A percentile compares a stretch with the other conserved stretches of the same genome.
Conservation (phyloP, 148 eudicot species). For the Camellia lanceoleosa region DNA sequence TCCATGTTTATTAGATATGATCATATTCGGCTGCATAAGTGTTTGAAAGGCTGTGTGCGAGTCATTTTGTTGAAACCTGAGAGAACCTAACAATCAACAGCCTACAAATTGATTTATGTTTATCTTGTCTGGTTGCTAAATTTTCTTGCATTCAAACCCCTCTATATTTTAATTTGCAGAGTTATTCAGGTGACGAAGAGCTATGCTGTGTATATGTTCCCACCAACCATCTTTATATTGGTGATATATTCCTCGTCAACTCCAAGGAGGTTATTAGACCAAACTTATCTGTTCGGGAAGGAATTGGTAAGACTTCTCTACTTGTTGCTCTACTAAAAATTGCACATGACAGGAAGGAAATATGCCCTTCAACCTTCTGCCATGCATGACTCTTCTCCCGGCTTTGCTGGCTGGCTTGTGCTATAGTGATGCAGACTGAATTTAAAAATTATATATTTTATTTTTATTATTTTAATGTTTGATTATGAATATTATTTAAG, state of each 20-base stretch:
- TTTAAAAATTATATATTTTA: too few species aligned
- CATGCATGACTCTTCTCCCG: background rate
- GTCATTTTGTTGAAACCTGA: too few species aligned
- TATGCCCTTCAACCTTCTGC: background rate
- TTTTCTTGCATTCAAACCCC: background rate
- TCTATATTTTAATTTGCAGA: slow-evolving; percentile 10
- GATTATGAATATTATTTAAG: too few species aligned
- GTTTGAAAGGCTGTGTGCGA: too few species aligned
- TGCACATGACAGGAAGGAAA: background rate
- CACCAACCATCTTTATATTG: slow-evolving; percentile 34
- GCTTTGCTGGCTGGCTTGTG: background rate
- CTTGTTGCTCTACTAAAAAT: background rate
- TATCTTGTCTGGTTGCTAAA: background rate
- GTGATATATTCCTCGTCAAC: slow-evolving; percentile 32
- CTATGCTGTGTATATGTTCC: slow-evolving; percentile 34
- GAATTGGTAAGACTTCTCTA: slow-evolving; percentile 24
- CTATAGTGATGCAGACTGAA: too few species aligned
- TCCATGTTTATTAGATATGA: too few species aligned
- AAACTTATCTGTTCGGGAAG: slow-evolving; percentile 36
- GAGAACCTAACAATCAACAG: background rate
- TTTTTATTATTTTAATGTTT: too few species aligned
- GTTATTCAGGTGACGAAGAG: slow-evolving; percentile 30
- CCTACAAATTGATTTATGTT: background rate
- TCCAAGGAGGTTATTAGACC: slow-evolving; percentile 31
- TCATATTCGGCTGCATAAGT: too few species aligned